Evolutionary conservation across 2,329 filamentous ascomycete species (phyloP).

Genomic region (Xylariaceae sp.): DNA sequence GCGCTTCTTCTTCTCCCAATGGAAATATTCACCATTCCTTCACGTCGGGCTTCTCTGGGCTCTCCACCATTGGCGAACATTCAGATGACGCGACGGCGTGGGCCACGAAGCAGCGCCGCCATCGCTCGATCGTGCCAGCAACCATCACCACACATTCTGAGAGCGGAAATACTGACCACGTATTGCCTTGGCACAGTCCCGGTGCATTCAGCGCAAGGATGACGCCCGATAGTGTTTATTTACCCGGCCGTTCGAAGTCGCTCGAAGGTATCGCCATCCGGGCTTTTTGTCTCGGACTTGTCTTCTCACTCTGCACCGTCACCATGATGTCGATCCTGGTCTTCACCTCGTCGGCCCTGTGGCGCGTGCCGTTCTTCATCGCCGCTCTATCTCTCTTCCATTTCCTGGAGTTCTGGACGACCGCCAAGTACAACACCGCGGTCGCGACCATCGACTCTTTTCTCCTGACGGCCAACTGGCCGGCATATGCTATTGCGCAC

Average conservation of each 20-base stretch:
- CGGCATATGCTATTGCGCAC: constrained; percentile 79
- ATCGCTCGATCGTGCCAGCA: constrained; percentile 11
- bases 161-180: constrained; percentile 25
- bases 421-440: constrained; percentile 74
- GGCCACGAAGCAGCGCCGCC: constrained; percentile 27
- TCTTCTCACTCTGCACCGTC: constrained; percentile 36
- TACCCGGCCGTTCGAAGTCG: constrained; percentile 47
- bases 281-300: constrained; percentile 49
- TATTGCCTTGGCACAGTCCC: constrained; percentile 33
- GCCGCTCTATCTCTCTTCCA: constrained; percentile 73
- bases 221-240: constrained; percentile 37
- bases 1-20: background rate
- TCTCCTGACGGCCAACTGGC: constrained; percentile 78
- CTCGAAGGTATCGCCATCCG: constrained; percentile 56
- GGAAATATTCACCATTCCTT: background rate
- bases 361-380: constrained; percentile 63
- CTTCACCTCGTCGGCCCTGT: constrained; percentile 43
- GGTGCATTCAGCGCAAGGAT: constrained; percentile 26
- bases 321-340: constrained; percentile 33
- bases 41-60: constrained; percentile 17
- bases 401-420: constrained; percentile 94
- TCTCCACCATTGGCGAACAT: constrained; percentile 19
- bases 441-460: constrained; percentile 70
- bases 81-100: constrained; percentile 27
- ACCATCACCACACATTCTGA: constrained; percentile 6